Percentiles rank a stretch among this genome's conserved stretches.
These are phyloP conservation scores for Hyaloscypha variabilis DNA, from an alignment of 495 filamentous ascomycete species.

Conservation along the genomic window DNA sequence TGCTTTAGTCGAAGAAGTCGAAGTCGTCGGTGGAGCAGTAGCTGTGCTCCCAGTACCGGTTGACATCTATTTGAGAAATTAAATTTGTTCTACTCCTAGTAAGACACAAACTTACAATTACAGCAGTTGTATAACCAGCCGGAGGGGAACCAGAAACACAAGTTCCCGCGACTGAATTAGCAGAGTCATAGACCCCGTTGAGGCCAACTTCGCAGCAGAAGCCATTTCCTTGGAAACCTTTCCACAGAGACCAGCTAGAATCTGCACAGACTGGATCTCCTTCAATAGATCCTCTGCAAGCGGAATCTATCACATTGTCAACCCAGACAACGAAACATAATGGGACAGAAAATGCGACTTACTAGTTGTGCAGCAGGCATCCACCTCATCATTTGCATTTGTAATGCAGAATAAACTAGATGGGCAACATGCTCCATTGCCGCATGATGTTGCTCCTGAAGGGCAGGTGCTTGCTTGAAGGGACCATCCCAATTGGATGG, in stretches of 20 bases:
- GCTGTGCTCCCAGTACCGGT: conserved; percentile 7
- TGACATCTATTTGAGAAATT: conserved; percentile 6
- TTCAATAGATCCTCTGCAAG: conserved; percentile 29
- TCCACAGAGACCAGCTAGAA: conserved; percentile 30
- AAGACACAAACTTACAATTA: conserved; percentile 15
- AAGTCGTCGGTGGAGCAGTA: background rate
- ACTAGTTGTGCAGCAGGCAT: conserved; percentile 29
- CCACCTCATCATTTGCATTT: conserved; percentile 28
- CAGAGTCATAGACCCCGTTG: conserved; percentile 25
- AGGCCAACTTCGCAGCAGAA: conserved; percentile 31
- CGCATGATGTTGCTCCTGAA: conserved; percentile 23
- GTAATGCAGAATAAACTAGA: conserved; percentile 24
- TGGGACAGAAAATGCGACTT: conserved; percentile 6
- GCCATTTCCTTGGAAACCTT: conserved; percentile 28
- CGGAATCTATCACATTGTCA: conserved; percentile 12
- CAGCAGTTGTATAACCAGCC: conserved; percentile 4
- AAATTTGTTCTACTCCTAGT: background rate
- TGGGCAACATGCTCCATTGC: conserved; percentile 29
- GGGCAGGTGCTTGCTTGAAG: conserved; percentile 30
- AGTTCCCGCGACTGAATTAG: conserved; percentile 25
- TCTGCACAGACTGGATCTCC: conserved; percentile 28
- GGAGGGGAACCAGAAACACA: conserved; percentile 18
- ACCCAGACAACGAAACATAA: background rate
- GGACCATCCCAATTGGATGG: no score
- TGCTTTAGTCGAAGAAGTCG: background rate